A percentile compares a stretch with the other conserved stretches of the same genome.
Evolutionary conservation across 2,329 filamentous ascomycete species (phyloP).

Genomic region (Aureobasidium sp.): DNA sequence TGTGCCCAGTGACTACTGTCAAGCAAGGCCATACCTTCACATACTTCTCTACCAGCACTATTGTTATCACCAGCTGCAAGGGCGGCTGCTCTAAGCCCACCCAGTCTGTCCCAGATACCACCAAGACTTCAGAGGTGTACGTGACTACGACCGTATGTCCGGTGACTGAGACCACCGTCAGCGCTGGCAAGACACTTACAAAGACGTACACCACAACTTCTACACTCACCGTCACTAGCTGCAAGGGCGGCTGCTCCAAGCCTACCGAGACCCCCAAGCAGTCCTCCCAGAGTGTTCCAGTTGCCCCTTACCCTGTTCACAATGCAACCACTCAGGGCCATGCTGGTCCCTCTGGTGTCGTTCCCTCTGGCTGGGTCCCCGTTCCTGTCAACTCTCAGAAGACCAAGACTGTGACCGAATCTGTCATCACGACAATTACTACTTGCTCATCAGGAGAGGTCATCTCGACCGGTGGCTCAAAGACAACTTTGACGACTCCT

Average conservation of each 20-base stretch:
- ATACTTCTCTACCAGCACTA: slow-evolving; percentile 1
- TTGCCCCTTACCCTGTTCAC: neutral
- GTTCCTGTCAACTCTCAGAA: neutral
- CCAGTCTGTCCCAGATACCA: neutral
- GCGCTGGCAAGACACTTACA: neutral
- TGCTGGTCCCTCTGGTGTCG: neutral
- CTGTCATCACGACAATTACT: neutral
- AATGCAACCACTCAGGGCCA: neutral
- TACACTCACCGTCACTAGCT: too few species aligned
- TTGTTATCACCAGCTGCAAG: slow-evolving; percentile 3
- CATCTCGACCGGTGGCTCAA: neutral
- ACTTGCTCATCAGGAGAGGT: slow-evolving; percentile 6
- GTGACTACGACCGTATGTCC: neutral
- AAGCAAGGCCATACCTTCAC: slow-evolving; percentile 22
- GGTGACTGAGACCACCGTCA: neutral
- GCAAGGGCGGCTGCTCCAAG: neutral
- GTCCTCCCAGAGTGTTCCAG: neutral
- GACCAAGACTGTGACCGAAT: neutral
- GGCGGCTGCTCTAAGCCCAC: neutral
- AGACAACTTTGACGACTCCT: neutral
- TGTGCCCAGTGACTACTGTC: slow-evolving; percentile 23
- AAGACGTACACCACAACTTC: slow-evolving; percentile 7
- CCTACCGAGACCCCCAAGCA: neutral
- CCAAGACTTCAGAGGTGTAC: neutral
- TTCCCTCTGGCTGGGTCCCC: neutral